Evolutionary conservation across 495 filamentous ascomycete species (phyloP).

Genomic region (Daldinia grandis): DNA sequence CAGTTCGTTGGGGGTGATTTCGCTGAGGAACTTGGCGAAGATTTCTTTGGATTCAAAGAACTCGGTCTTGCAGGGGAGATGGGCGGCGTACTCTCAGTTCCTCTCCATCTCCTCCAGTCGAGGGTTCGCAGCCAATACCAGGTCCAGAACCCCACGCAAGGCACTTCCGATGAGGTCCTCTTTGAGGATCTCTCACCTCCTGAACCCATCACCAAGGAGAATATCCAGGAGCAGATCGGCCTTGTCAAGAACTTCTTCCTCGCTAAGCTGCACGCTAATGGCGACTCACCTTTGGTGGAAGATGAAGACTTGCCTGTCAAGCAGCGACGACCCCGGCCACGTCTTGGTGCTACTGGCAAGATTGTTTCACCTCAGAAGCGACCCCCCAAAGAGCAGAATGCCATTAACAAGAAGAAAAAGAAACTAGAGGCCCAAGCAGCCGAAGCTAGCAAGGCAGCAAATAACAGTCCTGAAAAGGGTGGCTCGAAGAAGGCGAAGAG

Average conservation of each 20-base stretch:
- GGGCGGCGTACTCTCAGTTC: slow-evolving; percentile 85
- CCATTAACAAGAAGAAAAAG: slow-evolving; percentile 79
- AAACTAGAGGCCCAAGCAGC: slow-evolving; percentile 61
- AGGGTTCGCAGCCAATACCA: slow-evolving; percentile 84
- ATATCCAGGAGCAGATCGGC: slow-evolving; percentile 79
- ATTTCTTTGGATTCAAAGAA: slow-evolving; percentile 99
- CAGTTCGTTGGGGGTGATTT: slow-evolving; percentile 98
- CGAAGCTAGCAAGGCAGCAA: slow-evolving; percentile 47
- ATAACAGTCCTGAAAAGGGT: slow-evolving; percentile 54
- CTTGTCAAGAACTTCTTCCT: slow-evolving; percentile 90
- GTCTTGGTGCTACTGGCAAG: slow-evolving; percentile 93
- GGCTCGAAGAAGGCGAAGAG: slow-evolving; percentile 53
- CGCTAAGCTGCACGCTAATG: slow-evolving; percentile 81
- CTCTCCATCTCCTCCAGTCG: slow-evolving; percentile 91
- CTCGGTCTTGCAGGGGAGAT: slow-evolving; percentile 91
- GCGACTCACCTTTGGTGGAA: slow-evolving; percentile 84
- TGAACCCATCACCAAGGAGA: slow-evolving; percentile 82
- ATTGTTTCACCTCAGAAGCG: slow-evolving; percentile 91
- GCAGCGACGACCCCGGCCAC: slow-evolving; percentile 89
- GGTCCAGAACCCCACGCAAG: slow-evolving; percentile 69
- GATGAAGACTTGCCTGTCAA: slow-evolving; percentile 95
- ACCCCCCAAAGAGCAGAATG: slow-evolving; percentile 77
- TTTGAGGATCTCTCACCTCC: slow-evolving; percentile 76
- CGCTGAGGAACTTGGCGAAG: slow-evolving; percentile 95
- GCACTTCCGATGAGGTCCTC: slow-evolving; percentile 62